These are phyloP conservation scores for Chrysosporium queenslandicum DNA, from an alignment of 2,329 filamentous ascomycete genomes.

Conservation along the genomic window DNA sequence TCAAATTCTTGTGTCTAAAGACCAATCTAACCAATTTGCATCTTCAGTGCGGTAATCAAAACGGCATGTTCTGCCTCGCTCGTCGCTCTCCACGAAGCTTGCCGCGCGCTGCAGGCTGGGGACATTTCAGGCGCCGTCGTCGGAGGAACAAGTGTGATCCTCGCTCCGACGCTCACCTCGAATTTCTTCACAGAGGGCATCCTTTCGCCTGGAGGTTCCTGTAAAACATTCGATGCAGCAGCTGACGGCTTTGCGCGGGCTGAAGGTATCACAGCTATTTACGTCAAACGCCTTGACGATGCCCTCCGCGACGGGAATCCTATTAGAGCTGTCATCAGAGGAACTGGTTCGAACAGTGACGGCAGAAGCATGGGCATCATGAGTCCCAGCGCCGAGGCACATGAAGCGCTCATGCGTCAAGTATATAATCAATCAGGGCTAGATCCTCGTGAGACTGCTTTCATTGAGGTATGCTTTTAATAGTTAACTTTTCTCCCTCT, in stretches of 20 bases:
- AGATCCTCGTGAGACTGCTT: too few relatives aligned
- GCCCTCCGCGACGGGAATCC: slow-evolving; percentile 35
- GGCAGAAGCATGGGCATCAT: slow-evolving; percentile 32
- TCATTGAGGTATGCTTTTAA: too few relatives aligned
- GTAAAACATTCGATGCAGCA: slow-evolving; percentile 27
- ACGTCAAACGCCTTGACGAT: slow-evolving; percentile 34
- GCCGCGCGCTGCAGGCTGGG: slow-evolving; percentile 19
- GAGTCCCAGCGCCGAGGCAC: slow-evolving; percentile 25
- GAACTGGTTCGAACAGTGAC: slow-evolving; percentile 33
- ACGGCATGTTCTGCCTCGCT: slow-evolving; percentile 25
- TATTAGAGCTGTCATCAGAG: slow-evolving; percentile 35
- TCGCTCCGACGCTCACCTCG: slow-evolving; percentile 18
- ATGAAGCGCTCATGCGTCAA: background rate
- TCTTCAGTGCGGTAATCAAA: slow-evolving; percentile 20
- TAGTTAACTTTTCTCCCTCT: too few relatives aligned
- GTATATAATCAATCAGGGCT: too few relatives aligned
- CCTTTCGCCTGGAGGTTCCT: slow-evolving; percentile 19
- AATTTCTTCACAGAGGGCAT: slow-evolving; percentile 17
- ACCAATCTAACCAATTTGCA: background rate
- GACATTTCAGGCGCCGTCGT: slow-evolving; percentile 16
- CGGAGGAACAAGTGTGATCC: slow-evolving; percentile 7
- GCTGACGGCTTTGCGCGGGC: slow-evolving; percentile 39
- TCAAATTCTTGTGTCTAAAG: too few relatives aligned
- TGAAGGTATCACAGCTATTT: slow-evolving; percentile 33
- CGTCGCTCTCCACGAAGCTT: slow-evolving; percentile 21